phyloP scores from a whole-genome alignment of 2,329 filamentous ascomycete genomes.

The Eutypella sp. region DNA sequence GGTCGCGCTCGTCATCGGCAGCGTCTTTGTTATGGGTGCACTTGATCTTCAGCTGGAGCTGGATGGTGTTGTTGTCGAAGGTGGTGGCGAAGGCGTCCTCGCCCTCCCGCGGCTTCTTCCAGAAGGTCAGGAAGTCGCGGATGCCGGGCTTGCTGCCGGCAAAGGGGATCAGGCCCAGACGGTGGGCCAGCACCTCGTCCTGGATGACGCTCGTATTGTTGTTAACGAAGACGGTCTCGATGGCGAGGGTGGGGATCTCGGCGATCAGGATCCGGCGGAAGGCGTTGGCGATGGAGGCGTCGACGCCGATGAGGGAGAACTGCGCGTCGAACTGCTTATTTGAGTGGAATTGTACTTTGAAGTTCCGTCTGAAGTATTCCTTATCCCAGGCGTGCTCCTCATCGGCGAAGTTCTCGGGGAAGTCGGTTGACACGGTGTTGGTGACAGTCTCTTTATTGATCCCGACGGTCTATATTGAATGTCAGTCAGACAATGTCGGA shows the following conservation, averaged over 20 bases:
- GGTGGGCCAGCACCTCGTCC: conserved; percentile 89
- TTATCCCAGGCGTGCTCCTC: conserved; percentile 81
- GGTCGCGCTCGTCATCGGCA: conserved; percentile 68
- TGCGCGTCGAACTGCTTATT: conserved; percentile 72
- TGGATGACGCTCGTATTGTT: conserved; percentile 98
- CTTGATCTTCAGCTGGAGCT: conserved; percentile 69
- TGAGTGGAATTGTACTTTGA: conserved; percentile 77
- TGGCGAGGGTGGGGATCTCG: conserved; percentile 89
- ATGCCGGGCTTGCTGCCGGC: conserved; percentile 74
- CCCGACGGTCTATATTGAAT: conserved; percentile 62
- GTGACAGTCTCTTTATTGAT: conserved; percentile 88
- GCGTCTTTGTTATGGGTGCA: conserved; percentile 78
- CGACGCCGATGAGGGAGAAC: conserved; percentile 88
- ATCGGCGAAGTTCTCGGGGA: conserved; percentile 83
- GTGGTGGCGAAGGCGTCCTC: conserved; percentile 56
- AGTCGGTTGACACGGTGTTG: conserved; percentile 84
- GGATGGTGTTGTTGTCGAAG: conserved; percentile 82
- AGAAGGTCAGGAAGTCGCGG: conserved; percentile 74
- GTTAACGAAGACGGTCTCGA: conserved; percentile 87
- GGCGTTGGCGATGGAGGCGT: conserved; percentile 91
- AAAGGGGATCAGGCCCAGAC: conserved; percentile 86
- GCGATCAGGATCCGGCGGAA: conserved; percentile 94
- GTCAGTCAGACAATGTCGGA: too few relatives aligned
- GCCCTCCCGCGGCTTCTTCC: conserved; percentile 61
- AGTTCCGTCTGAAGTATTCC: conserved; percentile 63